Conservation (phyloP, 192 early-diverging fungal genomes). For the Coemansia guatemalensis region DNA sequence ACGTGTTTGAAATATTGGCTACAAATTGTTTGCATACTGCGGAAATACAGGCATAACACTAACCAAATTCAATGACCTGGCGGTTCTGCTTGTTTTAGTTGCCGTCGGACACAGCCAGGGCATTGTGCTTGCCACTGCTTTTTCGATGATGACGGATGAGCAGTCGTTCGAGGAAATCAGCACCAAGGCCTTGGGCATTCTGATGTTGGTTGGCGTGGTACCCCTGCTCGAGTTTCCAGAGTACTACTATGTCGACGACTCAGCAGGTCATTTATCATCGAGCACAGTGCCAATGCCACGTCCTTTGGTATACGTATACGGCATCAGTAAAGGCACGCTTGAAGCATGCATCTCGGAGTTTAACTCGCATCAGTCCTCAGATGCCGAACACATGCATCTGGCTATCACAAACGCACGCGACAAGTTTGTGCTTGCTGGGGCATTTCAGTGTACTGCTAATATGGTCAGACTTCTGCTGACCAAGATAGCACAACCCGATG, state of each 20-base stretch:
- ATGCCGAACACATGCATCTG: conserved; percentile 11
- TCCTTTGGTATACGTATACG: conserved; percentile 37
- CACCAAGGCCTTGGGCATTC: conserved; percentile 73
- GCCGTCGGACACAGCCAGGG: conserved; percentile 85
- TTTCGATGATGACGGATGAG: conserved; percentile 72
- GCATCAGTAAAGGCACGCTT: conserved; percentile 1
- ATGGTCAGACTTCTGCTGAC: conserved; percentile 11
- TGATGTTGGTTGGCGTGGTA: conserved; percentile 81
- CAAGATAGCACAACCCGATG: conserved; percentile 5
- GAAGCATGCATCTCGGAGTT: conserved; percentile 8
- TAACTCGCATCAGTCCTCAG: conserved; percentile 11
- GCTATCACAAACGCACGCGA: conserved; percentile 20
- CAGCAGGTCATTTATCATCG: too few species aligned
- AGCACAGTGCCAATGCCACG: not conserved
- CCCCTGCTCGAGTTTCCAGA: conserved; percentile 60
- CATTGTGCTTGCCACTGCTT: conserved; percentile 77
- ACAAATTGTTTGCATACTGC: not conserved
- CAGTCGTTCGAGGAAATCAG: conserved; percentile 75
- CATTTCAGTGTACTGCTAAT: not conserved
- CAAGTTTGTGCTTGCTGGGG: conserved; percentile 28
- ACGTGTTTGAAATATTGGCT: not conserved
- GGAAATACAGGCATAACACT: not conserved
- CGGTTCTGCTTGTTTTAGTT: conserved; percentile 5
- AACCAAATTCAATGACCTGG: not conserved
- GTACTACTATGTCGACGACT: not conserved